phyloP scores from a whole-genome alignment of 208 protist genomes.

The Acanthamoeba castellanii region DNA sequence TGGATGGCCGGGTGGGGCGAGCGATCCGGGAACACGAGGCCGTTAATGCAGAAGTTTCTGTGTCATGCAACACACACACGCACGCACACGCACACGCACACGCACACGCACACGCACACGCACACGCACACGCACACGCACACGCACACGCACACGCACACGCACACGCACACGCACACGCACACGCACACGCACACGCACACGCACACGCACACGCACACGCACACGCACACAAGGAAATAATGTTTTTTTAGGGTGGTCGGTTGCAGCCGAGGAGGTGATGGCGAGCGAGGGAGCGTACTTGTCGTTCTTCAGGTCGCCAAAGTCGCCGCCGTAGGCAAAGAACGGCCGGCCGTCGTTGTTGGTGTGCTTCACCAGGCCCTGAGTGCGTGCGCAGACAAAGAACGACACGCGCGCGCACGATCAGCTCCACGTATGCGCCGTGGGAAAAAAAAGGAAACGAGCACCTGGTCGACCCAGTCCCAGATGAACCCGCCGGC shows the following conservation, averaged over 20 bases:
- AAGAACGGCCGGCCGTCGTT: slow-evolving; percentile 30
- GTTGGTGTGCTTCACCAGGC: neutral
- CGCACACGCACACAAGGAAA: neutral
- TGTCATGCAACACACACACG: neutral
- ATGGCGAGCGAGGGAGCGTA: neutral
- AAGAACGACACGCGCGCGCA: too few relatives aligned
- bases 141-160: too few relatives aligned
- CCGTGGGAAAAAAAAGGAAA: neutral
- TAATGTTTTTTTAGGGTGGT: too few relatives aligned
- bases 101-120: too few relatives aligned
- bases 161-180: too few relatives aligned
- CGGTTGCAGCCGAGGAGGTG: too few relatives aligned
- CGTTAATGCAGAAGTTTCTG: slow-evolving; percentile 84
- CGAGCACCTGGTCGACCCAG: slow-evolving; percentile 83
- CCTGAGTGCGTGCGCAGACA: neutral
- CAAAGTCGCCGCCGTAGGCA: slow-evolving; percentile 86
- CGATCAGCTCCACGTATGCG: neutral
- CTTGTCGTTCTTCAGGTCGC: slow-evolving; percentile 45
- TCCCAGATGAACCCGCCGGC: slow-evolving; percentile 88
- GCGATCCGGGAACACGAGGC: slow-evolving; percentile 82
- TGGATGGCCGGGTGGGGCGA: slow-evolving; percentile 74
- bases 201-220: too few relatives aligned
- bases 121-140: too few relatives aligned
- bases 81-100: too few relatives aligned
- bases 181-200: too few relatives aligned